Evolutionary conservation across 371 early-diverging fungal species (phyloP).

Genomic region (Mortierella sp.): DNA sequence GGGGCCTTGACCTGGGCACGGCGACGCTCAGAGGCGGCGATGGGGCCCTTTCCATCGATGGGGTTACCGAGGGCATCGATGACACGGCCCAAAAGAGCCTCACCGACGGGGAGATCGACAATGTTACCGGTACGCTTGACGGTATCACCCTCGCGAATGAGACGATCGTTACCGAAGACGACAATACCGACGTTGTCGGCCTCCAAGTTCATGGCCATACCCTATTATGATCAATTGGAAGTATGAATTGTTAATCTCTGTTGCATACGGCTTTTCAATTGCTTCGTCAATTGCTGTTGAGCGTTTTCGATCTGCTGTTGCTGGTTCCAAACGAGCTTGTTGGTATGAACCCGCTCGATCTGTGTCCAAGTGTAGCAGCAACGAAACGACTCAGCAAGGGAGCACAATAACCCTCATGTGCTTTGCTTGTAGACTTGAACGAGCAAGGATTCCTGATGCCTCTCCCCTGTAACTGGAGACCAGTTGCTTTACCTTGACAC

Average conservation of each 20-base stretch:
- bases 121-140: slow-evolving; percentile 97
- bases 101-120: slow-evolving; percentile 96
- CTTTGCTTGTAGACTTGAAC: neutral
- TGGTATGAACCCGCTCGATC: slow-evolving; percentile 7
- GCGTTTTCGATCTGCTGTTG: neutral
- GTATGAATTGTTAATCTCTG: neutral
- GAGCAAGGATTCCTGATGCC: neutral
- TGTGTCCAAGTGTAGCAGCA: neutral
- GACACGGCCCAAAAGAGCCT: slow-evolving; percentile 94
- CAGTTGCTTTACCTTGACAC: slow-evolving; percentile 82
- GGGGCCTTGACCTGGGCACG: slow-evolving; percentile 98
- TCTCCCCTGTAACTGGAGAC: neutral
- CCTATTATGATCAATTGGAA: slow-evolving; percentile 65
- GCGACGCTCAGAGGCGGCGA: slow-evolving; percentile 81
- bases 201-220: slow-evolving; percentile 98
- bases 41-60: slow-evolving; percentile 97
- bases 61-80: slow-evolving; percentile 98
- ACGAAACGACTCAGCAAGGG: neutral
- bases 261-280: neutral
- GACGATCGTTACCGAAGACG: slow-evolving; percentile 98
- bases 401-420: neutral
- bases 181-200: slow-evolving; percentile 98
- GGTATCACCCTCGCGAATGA: slow-evolving; percentile 97
- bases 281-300: neutral
- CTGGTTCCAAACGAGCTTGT: neutral